Base-by-base conservation (phyloP, 345 rosid genomes). In the Dipteronia sinensis region DNA sequence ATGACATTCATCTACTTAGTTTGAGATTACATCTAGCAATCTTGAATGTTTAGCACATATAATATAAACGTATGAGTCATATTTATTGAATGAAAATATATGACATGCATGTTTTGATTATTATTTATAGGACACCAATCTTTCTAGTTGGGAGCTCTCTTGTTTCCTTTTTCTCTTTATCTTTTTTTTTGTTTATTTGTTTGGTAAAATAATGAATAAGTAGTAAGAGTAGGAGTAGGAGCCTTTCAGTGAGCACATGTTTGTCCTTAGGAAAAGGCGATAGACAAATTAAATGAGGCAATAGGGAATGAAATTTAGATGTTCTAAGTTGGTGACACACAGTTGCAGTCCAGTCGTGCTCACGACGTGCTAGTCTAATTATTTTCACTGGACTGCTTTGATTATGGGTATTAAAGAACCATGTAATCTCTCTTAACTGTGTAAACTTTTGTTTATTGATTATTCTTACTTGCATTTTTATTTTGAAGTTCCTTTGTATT, bases 121-220 rank as follows among this genome's bases (percentile, higher is more conserved):
- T 85, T 78, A 77, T 69, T 80, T 64, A 22, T 74, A 83, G 77
- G 31, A 67, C 69, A 77, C 77, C 69, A 65, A 78, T 75, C 80
- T 29, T 74, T 65, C 73, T 74, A 78, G 78, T 78, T 27, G 79
- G 78, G 76, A 76, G 81, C 69, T 77, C 51, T 64, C 72, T 65
- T 68, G 77, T 76, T 65, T 72, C 58, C 62, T 64, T 81, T 73
- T 75, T 53, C 72, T 62, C 59, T 27, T 27, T 27, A 27, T 29
- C 4, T 20, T 16, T 69, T 4, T 15, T 17, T 4, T n/a, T 64
- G 79, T 76, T 44, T 69, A 82, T 85, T 83, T 81, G 82, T 64
- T 79, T 77, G 86, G 88, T 88, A 83, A 86, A 87, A 83, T 81
- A 76, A 66, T 76, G 63, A 86, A 81, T 81, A 86, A 86, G 74